Conservation (phyloP, 768 basidiomycete genomes). For the Pholiota conissans region DNA sequence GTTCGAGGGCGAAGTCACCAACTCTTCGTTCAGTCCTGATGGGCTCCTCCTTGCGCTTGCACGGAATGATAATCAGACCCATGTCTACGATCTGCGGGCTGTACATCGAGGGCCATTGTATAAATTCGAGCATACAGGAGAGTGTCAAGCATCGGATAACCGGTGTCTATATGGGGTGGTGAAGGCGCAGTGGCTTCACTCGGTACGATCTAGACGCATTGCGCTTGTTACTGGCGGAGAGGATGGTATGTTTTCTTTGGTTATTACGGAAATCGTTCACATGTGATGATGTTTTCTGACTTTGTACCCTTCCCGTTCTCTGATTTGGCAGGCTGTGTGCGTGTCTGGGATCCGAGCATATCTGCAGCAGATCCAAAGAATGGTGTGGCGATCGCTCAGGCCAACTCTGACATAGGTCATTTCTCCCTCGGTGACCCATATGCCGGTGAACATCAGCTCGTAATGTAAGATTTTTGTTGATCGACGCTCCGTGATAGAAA, state of each 20-base stretch:
- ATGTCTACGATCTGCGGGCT: constrained; percentile 65
- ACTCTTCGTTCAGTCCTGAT: constrained; percentile 58
- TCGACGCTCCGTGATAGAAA: background rate
- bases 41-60: constrained; percentile 59
- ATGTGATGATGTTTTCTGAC: too few relatives aligned
- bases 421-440: constrained; percentile 60
- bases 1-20: constrained; percentile 46
- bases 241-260: constrained; percentile 47
- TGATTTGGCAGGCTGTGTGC: constrained; percentile 54
- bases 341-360: constrained; percentile 60
- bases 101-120: constrained; percentile 45
- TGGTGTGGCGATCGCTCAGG: constrained; percentile 51
- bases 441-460: constrained; percentile 51
- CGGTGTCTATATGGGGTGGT: constrained; percentile 49
- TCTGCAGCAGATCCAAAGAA: constrained; percentile 38
- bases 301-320: too few relatives aligned
- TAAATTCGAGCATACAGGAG: constrained; percentile 44
- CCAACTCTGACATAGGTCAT: constrained; percentile 54
- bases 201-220: constrained; percentile 28
- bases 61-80: constrained; percentile 55
- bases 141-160: constrained; percentile 31
- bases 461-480: constrained; percentile 49
- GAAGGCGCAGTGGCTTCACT: constrained; percentile 53
- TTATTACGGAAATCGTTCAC: background rate
- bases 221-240: constrained; percentile 64